Conservation (phyloP, 2,329 filamentous ascomycete genomes). For the Graphiopsis chlorocephala region DNA sequence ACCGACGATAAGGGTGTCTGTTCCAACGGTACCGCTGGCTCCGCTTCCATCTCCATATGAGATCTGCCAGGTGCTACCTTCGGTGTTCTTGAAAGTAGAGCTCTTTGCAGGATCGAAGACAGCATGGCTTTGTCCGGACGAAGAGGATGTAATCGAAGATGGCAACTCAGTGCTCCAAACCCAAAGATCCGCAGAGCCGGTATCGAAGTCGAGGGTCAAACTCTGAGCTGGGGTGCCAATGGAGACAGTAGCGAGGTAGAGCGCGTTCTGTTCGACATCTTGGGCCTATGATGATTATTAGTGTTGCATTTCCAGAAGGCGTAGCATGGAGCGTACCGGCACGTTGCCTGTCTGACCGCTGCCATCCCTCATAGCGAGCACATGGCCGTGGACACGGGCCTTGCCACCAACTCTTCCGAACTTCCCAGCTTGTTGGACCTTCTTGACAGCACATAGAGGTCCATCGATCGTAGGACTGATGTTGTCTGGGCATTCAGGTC, state of each 20-base stretch:
- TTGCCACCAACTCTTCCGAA: slow-evolving; percentile 48
- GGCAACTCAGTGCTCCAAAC: slow-evolving; percentile 63
- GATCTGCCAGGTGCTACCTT: slow-evolving; percentile 59
- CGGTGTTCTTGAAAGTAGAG: slow-evolving; percentile 47
- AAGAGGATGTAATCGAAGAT: slow-evolving; percentile 55
- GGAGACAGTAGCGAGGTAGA: slow-evolving; percentile 67
- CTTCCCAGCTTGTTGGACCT: slow-evolving; percentile 49
- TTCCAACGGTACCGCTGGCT: slow-evolving; percentile 64
- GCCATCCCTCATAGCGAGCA: slow-evolving; percentile 47
- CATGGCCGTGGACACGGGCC: slow-evolving; percentile 42
- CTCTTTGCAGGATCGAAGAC: slow-evolving; percentile 56
- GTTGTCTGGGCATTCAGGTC: slow-evolving; percentile 38
- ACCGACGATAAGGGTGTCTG: slow-evolving; percentile 66
- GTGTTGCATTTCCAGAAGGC: slow-evolving; percentile 44
- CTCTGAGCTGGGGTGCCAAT: slow-evolving; percentile 68
- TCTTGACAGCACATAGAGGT: slow-evolving; percentile 56
- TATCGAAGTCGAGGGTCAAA: slow-evolving; percentile 69
- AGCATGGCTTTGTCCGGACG: slow-evolving; percentile 50
- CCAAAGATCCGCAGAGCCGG: slow-evolving; percentile 74
- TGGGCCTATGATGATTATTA: slow-evolving; percentile 46
- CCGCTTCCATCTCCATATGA: slow-evolving; percentile 67
- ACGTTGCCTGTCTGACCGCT: slow-evolving; percentile 29
- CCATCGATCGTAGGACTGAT: slow-evolving; percentile 62
- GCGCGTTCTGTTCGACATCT: slow-evolving; percentile 64
- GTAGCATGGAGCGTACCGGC: slow-evolving; percentile 26